A percentile compares a stretch with the other conserved stretches of the same genome.
Conservation (phyloP, 306 rosid genomes). For the Mimosa bimucronata region DNA sequence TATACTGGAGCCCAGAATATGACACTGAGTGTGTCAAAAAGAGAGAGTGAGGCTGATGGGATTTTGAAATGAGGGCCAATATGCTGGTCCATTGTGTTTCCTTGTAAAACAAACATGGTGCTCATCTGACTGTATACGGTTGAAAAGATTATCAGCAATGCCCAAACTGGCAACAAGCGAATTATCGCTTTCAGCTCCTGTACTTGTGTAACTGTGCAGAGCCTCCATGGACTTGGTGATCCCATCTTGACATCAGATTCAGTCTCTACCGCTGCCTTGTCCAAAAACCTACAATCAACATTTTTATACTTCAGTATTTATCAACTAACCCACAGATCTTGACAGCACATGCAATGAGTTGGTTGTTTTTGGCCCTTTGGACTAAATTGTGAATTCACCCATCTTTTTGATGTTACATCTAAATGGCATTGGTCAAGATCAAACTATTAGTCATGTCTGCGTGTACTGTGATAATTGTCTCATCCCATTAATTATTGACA, state of each 20-base stretch:
- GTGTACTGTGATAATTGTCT: not conserved
- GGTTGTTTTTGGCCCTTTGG: not conserved
- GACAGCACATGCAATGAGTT: not conserved
- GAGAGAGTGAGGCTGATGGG: constrained; percentile 83
- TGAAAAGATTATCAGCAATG: constrained; percentile 68
- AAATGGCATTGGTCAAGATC: not conserved
- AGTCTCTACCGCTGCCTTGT: constrained; percentile 71
- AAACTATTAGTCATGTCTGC: not conserved
- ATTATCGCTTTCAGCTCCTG: constrained; percentile 80
- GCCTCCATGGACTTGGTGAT: constrained; percentile 61
- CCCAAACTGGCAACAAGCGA: constrained; percentile 80
- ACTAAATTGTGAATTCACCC: not conserved
- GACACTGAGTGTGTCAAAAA: constrained; percentile 82
- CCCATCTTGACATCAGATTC: constrained; percentile 42
- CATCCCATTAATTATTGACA: not conserved
- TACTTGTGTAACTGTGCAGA: constrained; percentile 86
- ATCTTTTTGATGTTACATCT: not conserved
- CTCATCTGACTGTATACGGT: constrained; percentile 80
- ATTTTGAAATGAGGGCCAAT: constrained; percentile 72
- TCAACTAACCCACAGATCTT: too few relatives aligned
- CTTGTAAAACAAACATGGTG: constrained; percentile 91
- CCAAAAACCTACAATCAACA: constrained; percentile 61
- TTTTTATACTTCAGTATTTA: too few relatives aligned
- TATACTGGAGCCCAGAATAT: constrained; percentile 74
- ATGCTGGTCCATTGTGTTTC: constrained; percentile 79